Percentiles rank a stretch among this genome's conserved stretches.
Conservation (phyloP, 768 basidiomycete genomes). For the Termitomyces sp. region DNA sequence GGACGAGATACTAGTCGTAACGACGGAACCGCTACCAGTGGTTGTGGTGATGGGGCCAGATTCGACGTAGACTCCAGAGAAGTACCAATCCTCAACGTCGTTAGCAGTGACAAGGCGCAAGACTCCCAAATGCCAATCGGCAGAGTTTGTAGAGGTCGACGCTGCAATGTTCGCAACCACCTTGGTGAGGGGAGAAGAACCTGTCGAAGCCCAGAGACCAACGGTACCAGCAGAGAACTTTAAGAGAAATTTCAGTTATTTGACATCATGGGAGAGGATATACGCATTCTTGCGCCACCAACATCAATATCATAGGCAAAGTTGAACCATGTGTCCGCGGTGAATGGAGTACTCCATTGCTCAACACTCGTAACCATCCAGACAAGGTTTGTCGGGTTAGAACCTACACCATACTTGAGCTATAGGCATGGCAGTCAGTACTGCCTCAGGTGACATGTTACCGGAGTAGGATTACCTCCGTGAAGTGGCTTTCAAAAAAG, state of each 20-base stretch:
- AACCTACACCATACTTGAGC: slow-evolving; percentile 53
- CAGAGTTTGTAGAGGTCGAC: slow-evolving; percentile 51
- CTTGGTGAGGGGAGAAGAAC: slow-evolving; percentile 38
- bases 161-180: slow-evolving; percentile 43
- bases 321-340: slow-evolving; percentile 54
- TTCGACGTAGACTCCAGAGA: slow-evolving; percentile 59
- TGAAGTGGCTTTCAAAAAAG: slow-evolving; percentile 64
- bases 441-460: too few species aligned
- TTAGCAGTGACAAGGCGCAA: slow-evolving; percentile 46
- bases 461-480: slow-evolving; percentile 34
- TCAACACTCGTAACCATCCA: slow-evolving; percentile 44
- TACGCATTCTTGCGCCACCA: slow-evolving; percentile 15
- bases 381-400: slow-evolving; percentile 41
- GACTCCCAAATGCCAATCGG: slow-evolving; percentile 58
- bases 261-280: neutral
- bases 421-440: slow-evolving; percentile 12
- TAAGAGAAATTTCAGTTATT: neutral
- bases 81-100: slow-evolving; percentile 50
- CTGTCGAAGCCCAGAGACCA: slow-evolving; percentile 54
- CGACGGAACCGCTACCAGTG: slow-evolving; percentile 27
- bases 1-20: slow-evolving; percentile 14
- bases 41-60: slow-evolving; percentile 48
- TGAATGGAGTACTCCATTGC: slow-evolving; percentile 47
- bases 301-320: slow-evolving; percentile 64
- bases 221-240: slow-evolving; percentile 50